Evolutionary conservation across 2,329 filamentous ascomycete species (phyloP).

Genomic region (Colletotrichum tabaci): DNA sequence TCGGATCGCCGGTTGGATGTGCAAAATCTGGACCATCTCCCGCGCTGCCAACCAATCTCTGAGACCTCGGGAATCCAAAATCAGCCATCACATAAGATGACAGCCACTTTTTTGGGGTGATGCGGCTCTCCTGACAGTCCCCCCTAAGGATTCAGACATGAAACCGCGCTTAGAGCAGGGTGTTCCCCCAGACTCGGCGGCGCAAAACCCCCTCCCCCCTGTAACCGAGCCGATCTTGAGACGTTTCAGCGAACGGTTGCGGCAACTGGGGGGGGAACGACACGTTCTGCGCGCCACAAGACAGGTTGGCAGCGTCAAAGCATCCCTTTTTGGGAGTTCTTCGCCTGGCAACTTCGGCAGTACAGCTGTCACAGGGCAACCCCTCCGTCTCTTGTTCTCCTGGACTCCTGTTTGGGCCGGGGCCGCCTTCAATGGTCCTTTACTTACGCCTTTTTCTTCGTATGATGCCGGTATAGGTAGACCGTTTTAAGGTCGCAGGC

Average conservation of each 20-base stretch:
- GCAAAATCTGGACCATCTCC: slow-evolving; percentile 31
- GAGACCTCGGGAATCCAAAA: background rate
- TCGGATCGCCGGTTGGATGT: slow-evolving; percentile 26
- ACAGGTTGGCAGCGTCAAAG: background rate
- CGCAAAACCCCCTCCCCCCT: slow-evolving; percentile 20
- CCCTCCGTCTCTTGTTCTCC: slow-evolving; percentile 15
- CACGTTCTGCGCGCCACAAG: background rate
- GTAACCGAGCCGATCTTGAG: slow-evolving; percentile 33
- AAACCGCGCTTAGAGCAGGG: slow-evolving; percentile 16
- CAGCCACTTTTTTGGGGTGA: slow-evolving; percentile 1
- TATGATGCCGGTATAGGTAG: slow-evolving; percentile 1
- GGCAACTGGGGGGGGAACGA: slow-evolving; percentile 7
- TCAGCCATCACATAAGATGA: slow-evolving; percentile 23
- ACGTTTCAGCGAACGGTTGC: slow-evolving; percentile 39
- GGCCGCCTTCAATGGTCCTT: slow-evolving; percentile 20
- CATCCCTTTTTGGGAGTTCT: slow-evolving; percentile 6
- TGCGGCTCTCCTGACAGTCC: slow-evolving; percentile 20
- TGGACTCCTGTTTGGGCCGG: slow-evolving; percentile 36
- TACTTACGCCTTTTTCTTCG: background rate
- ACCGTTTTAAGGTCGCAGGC: slow-evolving; percentile 24
- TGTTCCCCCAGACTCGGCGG: slow-evolving; percentile 31
- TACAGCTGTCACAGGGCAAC: slow-evolving; percentile 22
- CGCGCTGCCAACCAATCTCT: slow-evolving; percentile 35
- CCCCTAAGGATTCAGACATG: background rate
- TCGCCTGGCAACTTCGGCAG: background rate